A percentile compares a stretch with the other conserved stretches of the same genome.
These are phyloP conservation scores for Zymoseptoria passerinii DNA, from an alignment of 2,329 filamentous ascomycete species.

Conservation along the genomic window DNA sequence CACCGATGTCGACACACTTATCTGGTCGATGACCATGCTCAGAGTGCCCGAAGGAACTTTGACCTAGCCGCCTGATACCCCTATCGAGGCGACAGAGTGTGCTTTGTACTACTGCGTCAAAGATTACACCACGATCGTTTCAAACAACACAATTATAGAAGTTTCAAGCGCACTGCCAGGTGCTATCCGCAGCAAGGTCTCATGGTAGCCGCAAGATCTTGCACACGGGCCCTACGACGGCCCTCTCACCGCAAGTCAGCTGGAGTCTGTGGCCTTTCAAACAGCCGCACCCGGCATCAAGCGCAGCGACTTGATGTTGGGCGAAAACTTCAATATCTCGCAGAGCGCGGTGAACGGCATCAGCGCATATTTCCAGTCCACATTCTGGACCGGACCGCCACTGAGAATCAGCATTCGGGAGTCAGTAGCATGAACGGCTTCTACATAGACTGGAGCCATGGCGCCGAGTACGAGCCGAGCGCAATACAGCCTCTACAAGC, in stretches of 20 bases:
- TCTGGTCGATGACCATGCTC: too few species aligned
- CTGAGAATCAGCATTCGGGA: neutral
- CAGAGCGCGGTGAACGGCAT: conserved; percentile 4
- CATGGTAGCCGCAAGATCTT: too few species aligned
- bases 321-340: conserved; percentile 9
- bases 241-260: too few species aligned
- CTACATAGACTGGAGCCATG: conserved; percentile 1
- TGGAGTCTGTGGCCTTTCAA: too few species aligned
- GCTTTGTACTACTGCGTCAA: conserved; percentile 18
- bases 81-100: conserved; percentile 8
- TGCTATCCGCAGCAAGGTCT: too few species aligned
- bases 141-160: conserved; percentile 1
- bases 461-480: conserved; percentile 3
- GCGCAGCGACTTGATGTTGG: conserved; percentile 4
- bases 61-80: too few species aligned
- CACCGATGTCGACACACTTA: too few species aligned
- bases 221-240: too few species aligned
- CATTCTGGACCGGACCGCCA: neutral
- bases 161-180: neutral
- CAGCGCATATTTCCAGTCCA: conserved; percentile 4
- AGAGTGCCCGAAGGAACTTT: too few species aligned
- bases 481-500: conserved; percentile 5
- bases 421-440: conserved; percentile 3
- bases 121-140: conserved; percentile 2
- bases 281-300: neutral